phyloP scores from a whole-genome alignment of 1,284 basidiomycete species.

The Malassezia obtusa region DNA sequence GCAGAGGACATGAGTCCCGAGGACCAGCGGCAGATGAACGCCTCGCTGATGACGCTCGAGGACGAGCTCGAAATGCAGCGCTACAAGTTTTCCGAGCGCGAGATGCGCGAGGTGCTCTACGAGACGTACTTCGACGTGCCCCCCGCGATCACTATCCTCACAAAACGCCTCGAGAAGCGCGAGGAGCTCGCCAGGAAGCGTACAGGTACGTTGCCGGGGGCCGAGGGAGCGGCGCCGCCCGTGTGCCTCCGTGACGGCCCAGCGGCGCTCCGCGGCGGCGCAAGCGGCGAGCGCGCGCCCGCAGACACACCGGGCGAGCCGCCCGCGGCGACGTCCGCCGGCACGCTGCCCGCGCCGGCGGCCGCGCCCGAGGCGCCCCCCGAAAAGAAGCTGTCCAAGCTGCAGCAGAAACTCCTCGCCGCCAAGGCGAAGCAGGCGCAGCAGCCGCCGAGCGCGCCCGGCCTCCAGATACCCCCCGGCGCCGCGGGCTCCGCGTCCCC shows the following conservation, averaged over 20 bases:
- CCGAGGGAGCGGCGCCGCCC: neutral
- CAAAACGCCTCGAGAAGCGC: slow-evolving; percentile 23
- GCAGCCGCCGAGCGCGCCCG: neutral
- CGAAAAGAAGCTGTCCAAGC: slow-evolving; percentile 53
- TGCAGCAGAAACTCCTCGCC: slow-evolving; percentile 52
- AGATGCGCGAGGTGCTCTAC: slow-evolving; percentile 73
- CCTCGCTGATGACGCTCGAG: slow-evolving; percentile 24
- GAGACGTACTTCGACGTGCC: slow-evolving; percentile 79
- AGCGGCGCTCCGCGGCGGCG: no score
- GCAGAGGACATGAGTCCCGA: slow-evolving; percentile 34
- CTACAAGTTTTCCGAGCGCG: slow-evolving; percentile 29
- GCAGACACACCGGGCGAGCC: neutral
- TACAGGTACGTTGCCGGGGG: slow-evolving; percentile 10
- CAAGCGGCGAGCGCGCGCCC: neutral
- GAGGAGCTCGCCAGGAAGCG: slow-evolving; percentile 12
- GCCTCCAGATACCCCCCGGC: neutral
- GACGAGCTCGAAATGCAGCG: slow-evolving; percentile 29
- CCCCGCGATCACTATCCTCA: slow-evolving; percentile 63
- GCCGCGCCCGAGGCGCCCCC: neutral
- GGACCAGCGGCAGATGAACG: slow-evolving; percentile 31
- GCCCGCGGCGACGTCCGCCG: neutral
- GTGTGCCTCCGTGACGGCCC: neutral
- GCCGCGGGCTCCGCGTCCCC: no score
- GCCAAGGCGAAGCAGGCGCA: slow-evolving; percentile 2
- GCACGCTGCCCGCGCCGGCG: no score